phyloP scores from a whole-genome alignment of 495 filamentous ascomycete species.

The Evernia prunastri region DNA sequence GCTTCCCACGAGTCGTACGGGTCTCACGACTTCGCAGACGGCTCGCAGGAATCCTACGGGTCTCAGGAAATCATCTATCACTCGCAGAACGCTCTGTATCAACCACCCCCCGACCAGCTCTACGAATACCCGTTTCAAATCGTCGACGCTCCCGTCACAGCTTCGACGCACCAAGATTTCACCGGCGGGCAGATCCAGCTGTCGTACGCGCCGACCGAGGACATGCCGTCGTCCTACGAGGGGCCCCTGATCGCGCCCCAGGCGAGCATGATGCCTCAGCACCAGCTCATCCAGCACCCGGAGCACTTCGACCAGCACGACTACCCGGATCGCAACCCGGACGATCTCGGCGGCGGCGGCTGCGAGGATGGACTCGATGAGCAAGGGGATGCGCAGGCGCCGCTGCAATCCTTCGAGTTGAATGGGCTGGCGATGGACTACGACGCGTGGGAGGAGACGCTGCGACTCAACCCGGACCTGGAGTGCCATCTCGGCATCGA shows the following conservation, averaged over 20 bases:
- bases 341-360: not conserved
- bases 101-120: not conserved
- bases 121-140: slow-evolving; percentile 9
- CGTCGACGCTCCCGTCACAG: not conserved
- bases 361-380: not conserved
- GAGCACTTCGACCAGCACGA: slow-evolving; percentile 14
- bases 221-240: slow-evolving; percentile 4
- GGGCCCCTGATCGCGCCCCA: slow-evolving; percentile 10
- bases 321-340: not conserved
- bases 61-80: slow-evolving; percentile 7
- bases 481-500: not conserved
- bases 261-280: slow-evolving; percentile 16
- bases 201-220: not conserved
- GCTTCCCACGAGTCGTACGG: not conserved
- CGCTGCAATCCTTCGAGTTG: not conserved
- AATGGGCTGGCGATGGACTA: slow-evolving; percentile 5
- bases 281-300: slow-evolving; percentile 14
- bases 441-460: slow-evolving; percentile 8
- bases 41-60: slow-evolving; percentile 10
- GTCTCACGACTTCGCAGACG: not conserved
- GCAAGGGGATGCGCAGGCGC: not conserved
- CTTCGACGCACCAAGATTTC: slow-evolving; percentile 11
- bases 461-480: slow-evolving; percentile 4
- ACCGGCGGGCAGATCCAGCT: slow-evolving; percentile 18
- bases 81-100: slow-evolving; percentile 12